Conservation (phyloP, 257 asterid genomes). For the Primulina eburnea region DNA sequence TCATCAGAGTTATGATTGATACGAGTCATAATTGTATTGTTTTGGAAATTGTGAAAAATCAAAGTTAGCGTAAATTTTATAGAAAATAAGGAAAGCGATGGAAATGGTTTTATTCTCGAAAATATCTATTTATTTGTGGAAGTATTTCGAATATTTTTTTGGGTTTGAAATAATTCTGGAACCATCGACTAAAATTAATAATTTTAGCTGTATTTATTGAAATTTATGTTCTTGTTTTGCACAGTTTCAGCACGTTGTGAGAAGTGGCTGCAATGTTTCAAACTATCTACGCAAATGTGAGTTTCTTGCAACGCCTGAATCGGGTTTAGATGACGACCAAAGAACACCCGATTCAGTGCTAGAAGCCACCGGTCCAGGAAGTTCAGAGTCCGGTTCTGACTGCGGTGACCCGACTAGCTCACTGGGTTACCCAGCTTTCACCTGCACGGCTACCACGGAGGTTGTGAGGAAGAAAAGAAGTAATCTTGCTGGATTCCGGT, state of each 20-base stretch:
- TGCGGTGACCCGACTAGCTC: conserved; percentile 34
- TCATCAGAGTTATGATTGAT: too few relatives aligned
- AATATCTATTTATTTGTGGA: too few relatives aligned
- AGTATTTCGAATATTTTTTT: too few relatives aligned
- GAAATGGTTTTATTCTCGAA: too few relatives aligned
- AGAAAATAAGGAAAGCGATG: too few relatives aligned
- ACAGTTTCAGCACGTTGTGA: conserved; percentile 53
- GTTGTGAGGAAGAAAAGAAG: conserved; percentile 52
- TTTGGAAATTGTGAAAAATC: too few relatives aligned
- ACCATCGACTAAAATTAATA: too few relatives aligned
- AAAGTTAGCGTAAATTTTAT: too few relatives aligned
- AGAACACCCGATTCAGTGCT: conserved; percentile 72
- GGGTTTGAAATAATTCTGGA: too few relatives aligned
- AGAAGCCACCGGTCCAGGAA: conserved; percentile 39
- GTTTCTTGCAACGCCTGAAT: conserved; percentile 40
- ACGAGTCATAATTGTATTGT: too few relatives aligned
- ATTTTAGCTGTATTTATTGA: too few relatives aligned
- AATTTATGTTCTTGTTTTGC: too few relatives aligned
- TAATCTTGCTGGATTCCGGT: conserved; percentile 22
- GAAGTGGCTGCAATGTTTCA: conserved; percentile 36
- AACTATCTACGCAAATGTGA: conserved; percentile 40
- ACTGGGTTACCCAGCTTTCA: conserved; percentile 28
- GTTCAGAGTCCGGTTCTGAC: conserved; percentile 60
- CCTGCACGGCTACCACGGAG: conserved; percentile 58
- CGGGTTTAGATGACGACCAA: conserved; percentile 54